Evolutionary conservation across 2,329 filamentous ascomycete species (phyloP), one percentile per base, ranked within the genome.

Genomic region (Dactylellina haptotyla): DNA sequence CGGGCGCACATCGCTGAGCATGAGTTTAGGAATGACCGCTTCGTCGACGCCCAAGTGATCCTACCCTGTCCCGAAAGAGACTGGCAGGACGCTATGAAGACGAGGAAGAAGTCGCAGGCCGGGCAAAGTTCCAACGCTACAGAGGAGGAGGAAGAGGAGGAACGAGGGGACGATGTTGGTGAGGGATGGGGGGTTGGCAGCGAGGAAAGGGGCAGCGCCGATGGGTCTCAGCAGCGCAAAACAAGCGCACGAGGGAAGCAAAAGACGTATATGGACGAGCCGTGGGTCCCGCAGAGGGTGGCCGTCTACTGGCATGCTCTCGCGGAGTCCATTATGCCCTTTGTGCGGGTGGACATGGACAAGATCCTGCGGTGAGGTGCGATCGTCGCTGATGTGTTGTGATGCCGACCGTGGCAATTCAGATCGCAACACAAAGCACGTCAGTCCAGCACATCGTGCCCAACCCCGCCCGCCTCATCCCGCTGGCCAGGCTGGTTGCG

Each of bases 301-400:
- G 57, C 62, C 9, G 62, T 67, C 4, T 62, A 74, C 53, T 72
- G 67, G 67, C 51, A 46, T 1, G 20, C 9, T 3, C 10, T 54
- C 12, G 16, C 12, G 8, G 37, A 34, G 5, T 28, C 50, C 4
- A 67, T 74, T 18, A 37, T 20, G 37, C 23, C 20, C 6, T 74
- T 57, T 50, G 14, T 56, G 10, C 59, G 70, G 39, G 70, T 67
- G n/a, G 56, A 74, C 43, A 51, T 74, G 32, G 54, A 57, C 3
- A 57, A 62, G 28, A 67, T 74, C 41, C 23, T 74, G 26, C 41
- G 50, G 23, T 65, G 34, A 59, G 20, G 3, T 61, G 8, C n/a
- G 23, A 2, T 32, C 16, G 14, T 12, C 26, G 23, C 20, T 32
- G 23, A n/a, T 9, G 14, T 14, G 10, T 18, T 4, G 9, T 4